A percentile compares a stretch with the other conserved stretches of the same genome.
phyloP scores from a whole-genome alignment of 345 rosid species.

The Acer negundo region DNA sequence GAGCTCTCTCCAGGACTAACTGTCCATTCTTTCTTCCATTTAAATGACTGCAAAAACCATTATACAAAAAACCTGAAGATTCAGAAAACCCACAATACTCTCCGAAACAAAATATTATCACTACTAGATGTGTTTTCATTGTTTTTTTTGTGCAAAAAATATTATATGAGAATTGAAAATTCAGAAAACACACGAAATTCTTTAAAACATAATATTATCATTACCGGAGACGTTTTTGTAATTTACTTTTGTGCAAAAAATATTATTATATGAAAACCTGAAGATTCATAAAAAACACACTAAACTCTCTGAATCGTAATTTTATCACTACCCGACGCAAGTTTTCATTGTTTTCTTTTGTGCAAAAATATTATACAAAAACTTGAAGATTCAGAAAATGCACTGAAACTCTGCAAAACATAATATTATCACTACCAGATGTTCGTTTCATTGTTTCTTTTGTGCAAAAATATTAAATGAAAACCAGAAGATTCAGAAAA shows the following conservation, averaged over 20 bases:
- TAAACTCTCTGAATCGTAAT: not conserved
- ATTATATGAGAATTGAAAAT: too few relatives aligned
- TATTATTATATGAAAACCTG: not conserved
- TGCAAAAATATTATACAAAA: not conserved
- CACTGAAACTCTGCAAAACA: not conserved
- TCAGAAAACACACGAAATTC: not conserved
- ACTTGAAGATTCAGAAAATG: not conserved
- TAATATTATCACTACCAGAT: not conserved
- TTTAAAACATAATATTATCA: not conserved
- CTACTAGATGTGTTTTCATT: too few relatives aligned
- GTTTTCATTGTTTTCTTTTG: not conserved
- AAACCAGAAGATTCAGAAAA: not conserved
- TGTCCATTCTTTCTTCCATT: conserved; percentile 54
- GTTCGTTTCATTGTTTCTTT: not conserved
- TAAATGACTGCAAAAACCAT: conserved; percentile 31
- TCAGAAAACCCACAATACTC: not conserved
- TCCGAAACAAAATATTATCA: not conserved
- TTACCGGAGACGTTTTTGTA: not conserved
- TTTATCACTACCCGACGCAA: not conserved
- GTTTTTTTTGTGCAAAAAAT: too few relatives aligned
- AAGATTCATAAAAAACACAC: not conserved
- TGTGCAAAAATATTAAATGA: not conserved
- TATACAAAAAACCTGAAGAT: not conserved
- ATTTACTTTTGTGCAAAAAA: not conserved
- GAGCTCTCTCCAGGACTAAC: conserved; percentile 59